These are phyloP conservation scores for Colletotrichum spinosum DNA, from an alignment of 2,329 filamentous ascomycete genomes.

Conservation along the genomic window DNA sequence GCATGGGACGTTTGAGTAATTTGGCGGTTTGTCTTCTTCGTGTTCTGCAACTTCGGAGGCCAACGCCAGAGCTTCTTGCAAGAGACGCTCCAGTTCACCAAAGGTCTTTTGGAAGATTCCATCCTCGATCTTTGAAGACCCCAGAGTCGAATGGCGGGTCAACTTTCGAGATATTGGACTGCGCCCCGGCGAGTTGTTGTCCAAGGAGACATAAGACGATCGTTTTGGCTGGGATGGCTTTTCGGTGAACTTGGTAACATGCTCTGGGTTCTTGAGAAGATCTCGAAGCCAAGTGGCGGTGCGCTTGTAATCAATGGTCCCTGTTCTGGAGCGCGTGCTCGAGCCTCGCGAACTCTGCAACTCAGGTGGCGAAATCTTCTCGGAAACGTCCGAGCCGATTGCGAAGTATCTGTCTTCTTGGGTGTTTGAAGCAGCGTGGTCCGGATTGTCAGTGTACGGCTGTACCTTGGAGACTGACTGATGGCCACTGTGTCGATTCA, in stretches of 20 bases:
- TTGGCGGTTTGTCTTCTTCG: slow-evolving; percentile 39
- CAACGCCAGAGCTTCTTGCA: slow-evolving; percentile 58
- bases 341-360: slow-evolving; percentile 26
- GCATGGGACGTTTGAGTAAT: background rate
- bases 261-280: slow-evolving; percentile 44
- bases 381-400: slow-evolving; percentile 24
- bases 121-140: slow-evolving; percentile 35
- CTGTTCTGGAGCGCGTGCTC: slow-evolving; percentile 40
- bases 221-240: slow-evolving; percentile 36
- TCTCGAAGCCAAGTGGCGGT: slow-evolving; percentile 49
- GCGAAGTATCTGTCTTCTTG: slow-evolving; percentile 9
- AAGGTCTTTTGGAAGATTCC: slow-evolving; percentile 50
- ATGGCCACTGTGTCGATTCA: slow-evolving; percentile 35
- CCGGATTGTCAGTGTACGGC: slow-evolving; percentile 19
- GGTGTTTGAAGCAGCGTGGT: background rate
- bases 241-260: slow-evolving; percentile 44
- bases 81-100: slow-evolving; percentile 57
- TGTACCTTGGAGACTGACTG: slow-evolving; percentile 24
- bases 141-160: slow-evolving; percentile 33
- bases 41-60: slow-evolving; percentile 53
- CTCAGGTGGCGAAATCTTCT: slow-evolving; percentile 12
- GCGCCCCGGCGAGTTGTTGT: background rate
- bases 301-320: slow-evolving; percentile 47
- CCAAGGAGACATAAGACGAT: slow-evolving; percentile 3
- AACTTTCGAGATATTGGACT: slow-evolving; percentile 23